Evolutionary conservation across 257 asterid species (phyloP), one percentile per base, ranked within the genome.

Genomic region (Lithospermum erythrorhizon): DNA sequence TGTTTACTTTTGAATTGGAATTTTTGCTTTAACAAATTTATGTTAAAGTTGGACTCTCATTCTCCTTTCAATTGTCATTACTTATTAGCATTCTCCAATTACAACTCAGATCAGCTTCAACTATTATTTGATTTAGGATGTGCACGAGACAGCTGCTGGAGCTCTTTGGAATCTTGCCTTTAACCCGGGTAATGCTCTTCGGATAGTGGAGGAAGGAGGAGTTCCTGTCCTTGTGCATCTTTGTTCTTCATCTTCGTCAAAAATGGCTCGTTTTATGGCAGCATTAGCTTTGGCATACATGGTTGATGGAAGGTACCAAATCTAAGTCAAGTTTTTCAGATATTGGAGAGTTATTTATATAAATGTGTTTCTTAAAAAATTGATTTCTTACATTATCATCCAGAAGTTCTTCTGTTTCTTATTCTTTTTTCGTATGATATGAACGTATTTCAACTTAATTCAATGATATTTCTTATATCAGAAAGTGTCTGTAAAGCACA

Each of bases 101-200:
- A 35, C 45, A 35, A 35, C 45, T 32, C 41, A 5, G 9, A 3
- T 35, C 13, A 35, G 45, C 14, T 35, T 41, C 49, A 41, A 41
- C 18, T 0, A 30, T 72, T 63, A 61, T 64, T 63, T 48, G 67
- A 70, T 68, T 73, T 73, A 90, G 97, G 96, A 90, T 30, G 95
- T 90, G 71, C 97, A 90, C 19, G 97, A 90, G 84, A 85, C 96
- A 15, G 97, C 97, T 55, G 95, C 94, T 25, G 97, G 97, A 61
- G 97, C 97, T 53, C 95, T 90, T 61, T 87, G 96, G 97, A 87
- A 87, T 70, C 96, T 90, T 67, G 96, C 97, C 65, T 90, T 87
- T 72, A 81, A 85, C 64, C 90, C 97, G 24, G 88, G 94, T 23
- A 90, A 90, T 71, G 96, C 97, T 56, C 82, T 90, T 35, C 94